A percentile compares a stretch with the other conserved stretches of the same genome.
These are phyloP conservation scores for Citrus glauca DNA, from an alignment of 345 rosid species.

Conservation along the genomic window DNA sequence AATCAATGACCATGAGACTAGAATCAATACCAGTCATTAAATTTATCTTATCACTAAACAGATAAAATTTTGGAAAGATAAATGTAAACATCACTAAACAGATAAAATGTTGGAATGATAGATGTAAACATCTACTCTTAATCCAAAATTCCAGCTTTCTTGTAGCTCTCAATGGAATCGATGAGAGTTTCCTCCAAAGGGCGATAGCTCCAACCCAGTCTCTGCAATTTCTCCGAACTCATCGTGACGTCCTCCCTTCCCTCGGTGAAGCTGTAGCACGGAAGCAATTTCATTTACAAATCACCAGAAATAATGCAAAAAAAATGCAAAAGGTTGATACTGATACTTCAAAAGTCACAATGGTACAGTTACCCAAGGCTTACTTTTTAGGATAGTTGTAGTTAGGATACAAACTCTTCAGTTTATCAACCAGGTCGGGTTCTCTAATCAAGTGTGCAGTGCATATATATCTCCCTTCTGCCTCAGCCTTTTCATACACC, in stretches of 20 bases:
- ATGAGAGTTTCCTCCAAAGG: slow-evolving; percentile 58
- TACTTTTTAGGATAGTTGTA: slow-evolving; percentile 54
- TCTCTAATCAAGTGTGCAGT: slow-evolving; percentile 20
- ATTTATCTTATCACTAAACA: background rate
- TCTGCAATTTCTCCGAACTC: slow-evolving; percentile 44
- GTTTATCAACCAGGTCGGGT: slow-evolving; percentile 35
- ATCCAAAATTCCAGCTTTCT: slow-evolving; percentile 41
- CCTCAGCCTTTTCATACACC: slow-evolving; percentile 48
- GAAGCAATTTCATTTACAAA: background rate
- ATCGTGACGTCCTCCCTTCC: background rate
- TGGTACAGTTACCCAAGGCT: background rate
- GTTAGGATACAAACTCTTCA: slow-evolving; percentile 50
- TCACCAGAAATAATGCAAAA: background rate
- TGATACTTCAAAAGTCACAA: background rate
- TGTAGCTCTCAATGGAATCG: slow-evolving; percentile 55
- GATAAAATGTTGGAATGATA: slow-evolving; percentile 2
- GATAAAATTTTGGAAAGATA: slow-evolving; percentile 4
- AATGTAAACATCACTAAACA: slow-evolving; percentile 22
- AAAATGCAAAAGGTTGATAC: background rate
- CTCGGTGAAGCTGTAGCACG: background rate
- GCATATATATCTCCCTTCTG: slow-evolving; percentile 58
- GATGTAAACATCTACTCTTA: slow-evolving; percentile 29
- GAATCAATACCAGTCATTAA: background rate
- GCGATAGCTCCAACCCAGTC: slow-evolving; percentile 49
- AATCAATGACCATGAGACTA: background rate